phyloP scores from a whole-genome alignment of 1,284 basidiomycete species.

The Peniophora sp. region DNA sequence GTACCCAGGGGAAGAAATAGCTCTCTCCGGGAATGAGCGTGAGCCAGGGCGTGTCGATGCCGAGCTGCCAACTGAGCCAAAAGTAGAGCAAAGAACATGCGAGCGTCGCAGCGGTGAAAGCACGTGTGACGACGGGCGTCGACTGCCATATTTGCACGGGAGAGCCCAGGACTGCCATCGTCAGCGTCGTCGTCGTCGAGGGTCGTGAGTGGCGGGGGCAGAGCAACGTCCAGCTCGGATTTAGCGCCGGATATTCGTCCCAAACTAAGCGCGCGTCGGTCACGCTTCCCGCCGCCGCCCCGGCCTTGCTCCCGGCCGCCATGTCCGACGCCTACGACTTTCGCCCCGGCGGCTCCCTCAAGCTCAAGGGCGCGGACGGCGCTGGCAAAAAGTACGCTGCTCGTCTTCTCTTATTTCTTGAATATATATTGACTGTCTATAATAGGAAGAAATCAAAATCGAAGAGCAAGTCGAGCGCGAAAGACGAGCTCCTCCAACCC shows the following conservation, averaged over 20 bases:
- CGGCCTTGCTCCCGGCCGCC: background rate
- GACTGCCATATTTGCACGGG: conserved; percentile 61
- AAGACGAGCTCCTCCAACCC: conserved; percentile 24
- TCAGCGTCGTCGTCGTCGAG: background rate
- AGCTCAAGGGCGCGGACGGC: conserved; percentile 80
- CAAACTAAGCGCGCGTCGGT: conserved; percentile 10
- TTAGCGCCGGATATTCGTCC: background rate
- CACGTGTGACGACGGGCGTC: conserved; percentile 74
- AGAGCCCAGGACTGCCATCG: conserved; percentile 69
- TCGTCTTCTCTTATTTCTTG: conserved; percentile 3
- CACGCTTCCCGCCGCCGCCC: background rate
- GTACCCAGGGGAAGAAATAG: conserved; percentile 88
- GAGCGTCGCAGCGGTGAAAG: conserved; percentile 65
- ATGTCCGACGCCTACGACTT: conserved; percentile 78
- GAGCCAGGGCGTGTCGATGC: conserved; percentile 61
- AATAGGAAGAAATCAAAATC: conserved; percentile 84
- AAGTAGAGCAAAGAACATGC: conserved; percentile 57
- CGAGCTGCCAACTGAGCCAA: conserved; percentile 50
- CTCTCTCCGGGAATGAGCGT: conserved; percentile 80
- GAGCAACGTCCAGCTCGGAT: background rate
- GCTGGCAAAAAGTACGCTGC: conserved; percentile 72
- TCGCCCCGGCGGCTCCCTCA: conserved; percentile 82
- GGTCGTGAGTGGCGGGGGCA: background rate
- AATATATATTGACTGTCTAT: conserved; percentile 11
- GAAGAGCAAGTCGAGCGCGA: conserved; percentile 33